Base-by-base conservation (phyloP, 768 basidiomycete genomes). In the Dictyophora rubrovolvata region DNA sequence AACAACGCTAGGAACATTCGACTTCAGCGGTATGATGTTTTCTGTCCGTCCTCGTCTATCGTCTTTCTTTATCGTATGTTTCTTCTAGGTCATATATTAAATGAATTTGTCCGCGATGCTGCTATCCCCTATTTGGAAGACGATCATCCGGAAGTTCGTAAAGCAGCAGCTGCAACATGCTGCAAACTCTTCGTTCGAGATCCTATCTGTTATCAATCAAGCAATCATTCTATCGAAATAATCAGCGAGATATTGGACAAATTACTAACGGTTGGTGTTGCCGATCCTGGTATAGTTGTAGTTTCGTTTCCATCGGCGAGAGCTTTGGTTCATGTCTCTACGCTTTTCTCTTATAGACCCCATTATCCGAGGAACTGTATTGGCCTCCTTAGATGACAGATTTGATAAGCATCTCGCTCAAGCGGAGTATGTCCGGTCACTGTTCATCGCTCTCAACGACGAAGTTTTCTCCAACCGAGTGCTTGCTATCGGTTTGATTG, bases 171-270 rank as follows among this genome's bases (percentile, higher is more conserved):
- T 3, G 69, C 89, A 50, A 93, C 94, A 0, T 97, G 93, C 68
- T 96, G 93, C 65, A 82, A 81, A 50, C 79, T 98, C 14, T 95
- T 98, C 67, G 85, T 93, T 60, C 84, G 86, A 59, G 96, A 99
- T 72, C 93, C 94, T 0, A 96, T 98, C 54, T 93, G 91, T 69
- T 91, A 89, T 64, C 94, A 97, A 72, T 87, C 93, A 10, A 95
- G 92, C 74, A 93, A 86, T 65, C 90, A 97, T 71, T 89, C 94
- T 8, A 95, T 96, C 56, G 92, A 97, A 67, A 86, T 98, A 60
- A 94, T 99, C 67, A 92, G 91, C 69, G 95, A 98, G 63, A 94
- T 98, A n/a, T 78, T 98, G 47, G 93, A 96, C 70, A 98, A 97
- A 70, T 78, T 99, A 12, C 72, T 98, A 57, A 94, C 91, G 1